Evolutionary conservation across 2,329 filamentous ascomycete genomes (phyloP), one percentile per base, ranked within the genome.

Genomic region (Penicillium sp.): DNA sequence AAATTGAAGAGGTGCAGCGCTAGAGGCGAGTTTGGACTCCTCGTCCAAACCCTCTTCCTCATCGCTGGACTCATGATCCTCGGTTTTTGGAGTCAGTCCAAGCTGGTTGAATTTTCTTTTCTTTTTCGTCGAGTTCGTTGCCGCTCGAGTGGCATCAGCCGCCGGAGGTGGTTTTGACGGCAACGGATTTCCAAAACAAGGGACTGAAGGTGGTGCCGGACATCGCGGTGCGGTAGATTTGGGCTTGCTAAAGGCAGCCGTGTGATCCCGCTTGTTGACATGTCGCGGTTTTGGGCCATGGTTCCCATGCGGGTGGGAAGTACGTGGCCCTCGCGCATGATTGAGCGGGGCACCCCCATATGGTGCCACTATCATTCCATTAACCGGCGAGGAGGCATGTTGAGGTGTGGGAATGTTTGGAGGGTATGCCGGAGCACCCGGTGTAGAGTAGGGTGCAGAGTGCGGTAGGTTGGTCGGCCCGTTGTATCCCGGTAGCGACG

Each of bases 351-450:
- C 60, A 67, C 65, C 61, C 69, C 68, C 52, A 73, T 65, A 32
- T 68, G 62, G 32, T 68, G 64, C 76, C 75, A 73, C 74, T 50
- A 70, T 64, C 56, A 71, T 59, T 41, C 66, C 47, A 42, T 59
- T 53, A 18, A 38, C 42, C 12, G 52, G 35, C 8, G 44, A 50
- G 3, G 51, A 41, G 8, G 37, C 37, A 47, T 53, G 57, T 12
- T 55, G 56, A 16, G 51, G 50, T 13, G 45, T 31, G 11, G 49
- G 44, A 6, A 51, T 31, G 9, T 32, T 44, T 3, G 55, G 32
- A 28, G 46, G 39, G 17, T 52, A 54, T 15, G 42, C 11, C 16
- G 45, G 42, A 17, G 47, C 33, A 32, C 27, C 13, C 26, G 30
- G 45, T 37, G 47, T 30, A 20, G 52, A 41, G 32, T 61, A 59